Percentiles rank a stretch among this genome's conserved stretches.
Conservation (phyloP, 2,329 filamentous ascomycete species). For the Ceratocystis diversiconidia region DNA sequence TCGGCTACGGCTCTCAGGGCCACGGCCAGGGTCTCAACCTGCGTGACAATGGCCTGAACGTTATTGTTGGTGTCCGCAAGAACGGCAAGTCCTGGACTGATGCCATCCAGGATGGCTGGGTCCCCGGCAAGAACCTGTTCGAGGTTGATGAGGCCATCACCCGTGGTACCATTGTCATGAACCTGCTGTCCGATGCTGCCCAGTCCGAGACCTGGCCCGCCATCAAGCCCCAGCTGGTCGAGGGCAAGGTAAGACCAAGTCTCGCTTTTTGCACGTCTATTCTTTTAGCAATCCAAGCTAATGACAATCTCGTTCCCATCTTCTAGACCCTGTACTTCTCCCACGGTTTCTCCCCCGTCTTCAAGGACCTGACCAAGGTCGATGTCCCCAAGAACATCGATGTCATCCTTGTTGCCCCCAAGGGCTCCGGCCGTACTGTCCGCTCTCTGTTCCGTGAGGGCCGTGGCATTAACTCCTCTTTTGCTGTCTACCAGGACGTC, state of each 20-base stretch:
- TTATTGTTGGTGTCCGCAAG: slow-evolving; percentile 98
- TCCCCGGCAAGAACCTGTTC: slow-evolving; percentile 97
- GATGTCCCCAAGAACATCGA: slow-evolving; percentile 91
- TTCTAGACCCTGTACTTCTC: slow-evolving; percentile 96
- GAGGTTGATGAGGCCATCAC: slow-evolving; percentile 93
- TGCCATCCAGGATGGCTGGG: slow-evolving; percentile 92
- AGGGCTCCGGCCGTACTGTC: slow-evolving; percentile 97
- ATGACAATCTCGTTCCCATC: background rate
- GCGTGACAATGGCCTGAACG: slow-evolving; percentile 97
- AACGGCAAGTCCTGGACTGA: slow-evolving; percentile 98
- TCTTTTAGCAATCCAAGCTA: background rate
- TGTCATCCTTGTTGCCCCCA: slow-evolving; percentile 98
- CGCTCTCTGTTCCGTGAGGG: slow-evolving; percentile 98
- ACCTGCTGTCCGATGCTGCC: slow-evolving; percentile 92
- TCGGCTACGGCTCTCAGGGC: slow-evolving; percentile 94
- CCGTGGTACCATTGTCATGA: slow-evolving; percentile 94
- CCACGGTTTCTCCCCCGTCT: slow-evolving; percentile 99
- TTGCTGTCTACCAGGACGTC: slow-evolving; percentile 96
- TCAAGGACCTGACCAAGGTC: slow-evolving; percentile 99
- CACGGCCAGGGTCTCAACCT: slow-evolving; percentile 99
- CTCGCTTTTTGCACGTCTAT: background rate
- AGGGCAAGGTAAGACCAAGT: slow-evolving; percentile 68
- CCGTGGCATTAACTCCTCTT: slow-evolving; percentile 98
- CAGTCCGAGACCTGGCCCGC: slow-evolving; percentile 97
- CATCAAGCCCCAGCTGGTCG: slow-evolving; percentile 94